Conservation (phyloP, 2,329 filamentous ascomycete species). For the Nakataea oryzae region DNA sequence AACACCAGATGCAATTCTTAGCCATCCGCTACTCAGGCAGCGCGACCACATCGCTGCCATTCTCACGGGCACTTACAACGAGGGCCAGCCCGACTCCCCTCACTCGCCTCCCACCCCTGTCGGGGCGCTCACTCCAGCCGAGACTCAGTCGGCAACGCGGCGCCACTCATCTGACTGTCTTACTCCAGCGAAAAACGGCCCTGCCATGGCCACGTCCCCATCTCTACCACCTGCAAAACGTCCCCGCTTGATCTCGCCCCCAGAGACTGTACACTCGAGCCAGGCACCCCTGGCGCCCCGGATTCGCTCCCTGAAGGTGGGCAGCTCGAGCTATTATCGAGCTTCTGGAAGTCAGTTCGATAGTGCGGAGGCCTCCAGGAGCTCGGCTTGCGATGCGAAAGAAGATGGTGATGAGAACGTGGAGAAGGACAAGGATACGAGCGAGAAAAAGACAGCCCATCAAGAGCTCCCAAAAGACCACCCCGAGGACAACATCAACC, state of each 20-base stretch:
- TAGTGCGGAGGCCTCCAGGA: not conserved
- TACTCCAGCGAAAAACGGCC: not conserved
- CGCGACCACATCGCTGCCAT: conserved; percentile 44
- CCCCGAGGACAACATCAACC: not conserved
- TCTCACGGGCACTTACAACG: conserved; percentile 47
- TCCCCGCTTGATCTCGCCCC: not conserved
- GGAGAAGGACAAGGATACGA: not conserved
- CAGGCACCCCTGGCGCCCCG: not conserved
- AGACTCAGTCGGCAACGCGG: not conserved
- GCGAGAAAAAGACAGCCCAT: not conserved
- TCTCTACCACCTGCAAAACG: not conserved
- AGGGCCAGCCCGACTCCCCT: conserved; percentile 52
- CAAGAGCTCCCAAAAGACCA: not conserved
- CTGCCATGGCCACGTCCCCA: not conserved
- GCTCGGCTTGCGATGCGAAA: not conserved
- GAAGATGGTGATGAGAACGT: not conserved
- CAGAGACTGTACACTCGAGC: not conserved
- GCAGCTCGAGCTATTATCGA: not conserved
- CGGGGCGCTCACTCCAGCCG: not conserved
- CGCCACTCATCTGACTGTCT: not conserved
- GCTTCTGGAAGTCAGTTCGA: not conserved
- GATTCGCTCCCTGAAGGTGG: not conserved
- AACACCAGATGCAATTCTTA: not conserved
- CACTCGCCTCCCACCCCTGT: conserved; percentile 7
- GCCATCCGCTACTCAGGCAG: not conserved